Percentiles rank a stretch among this genome's conserved stretches.
Conservation (phyloP, 352 stramenopile species). For the Pythium monospermum region DNA sequence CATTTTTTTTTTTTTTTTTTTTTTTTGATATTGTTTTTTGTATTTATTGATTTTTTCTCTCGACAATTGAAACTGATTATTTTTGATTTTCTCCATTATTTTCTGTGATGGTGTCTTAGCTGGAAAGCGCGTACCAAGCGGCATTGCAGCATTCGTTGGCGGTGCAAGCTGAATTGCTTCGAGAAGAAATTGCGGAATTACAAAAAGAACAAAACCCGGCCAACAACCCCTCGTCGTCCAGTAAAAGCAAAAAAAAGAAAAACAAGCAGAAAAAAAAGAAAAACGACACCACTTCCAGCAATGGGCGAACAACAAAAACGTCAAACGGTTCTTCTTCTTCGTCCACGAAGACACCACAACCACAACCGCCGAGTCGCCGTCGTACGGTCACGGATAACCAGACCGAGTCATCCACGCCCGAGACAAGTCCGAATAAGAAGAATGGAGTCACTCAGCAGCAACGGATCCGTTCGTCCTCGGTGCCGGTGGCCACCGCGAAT, state of each 20-base stretch:
- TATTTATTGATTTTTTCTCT: no score
- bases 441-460: background rate
- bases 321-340: no score
- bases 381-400: slow-evolving; percentile 4
- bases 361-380: background rate
- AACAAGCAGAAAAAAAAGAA: slow-evolving; percentile 74
- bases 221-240: slow-evolving; percentile 20
- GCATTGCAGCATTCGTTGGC: slow-evolving; percentile 71
- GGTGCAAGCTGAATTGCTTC: slow-evolving; percentile 64
- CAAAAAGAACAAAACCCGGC: slow-evolving; percentile 48
- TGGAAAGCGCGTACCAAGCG: slow-evolving; percentile 74
- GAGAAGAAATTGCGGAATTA: slow-evolving; percentile 66
- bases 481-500: background rate
- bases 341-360: no score
- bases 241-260: slow-evolving; percentile 71
- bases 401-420: slow-evolving; percentile 9
- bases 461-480: slow-evolving; percentile 8
- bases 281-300: slow-evolving; percentile 34
- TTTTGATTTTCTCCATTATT: background rate
- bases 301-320: no score
- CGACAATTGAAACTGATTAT: background rate
- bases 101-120: slow-evolving; percentile 22
- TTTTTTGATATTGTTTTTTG: slow-evolving; percentile 7
- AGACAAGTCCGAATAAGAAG: slow-evolving; percentile 9
- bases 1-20: no score